These are phyloP conservation scores for Phytophthora nicotianae DNA, from an alignment of 352 stramenopile genomes.

Conservation along the genomic window DNA sequence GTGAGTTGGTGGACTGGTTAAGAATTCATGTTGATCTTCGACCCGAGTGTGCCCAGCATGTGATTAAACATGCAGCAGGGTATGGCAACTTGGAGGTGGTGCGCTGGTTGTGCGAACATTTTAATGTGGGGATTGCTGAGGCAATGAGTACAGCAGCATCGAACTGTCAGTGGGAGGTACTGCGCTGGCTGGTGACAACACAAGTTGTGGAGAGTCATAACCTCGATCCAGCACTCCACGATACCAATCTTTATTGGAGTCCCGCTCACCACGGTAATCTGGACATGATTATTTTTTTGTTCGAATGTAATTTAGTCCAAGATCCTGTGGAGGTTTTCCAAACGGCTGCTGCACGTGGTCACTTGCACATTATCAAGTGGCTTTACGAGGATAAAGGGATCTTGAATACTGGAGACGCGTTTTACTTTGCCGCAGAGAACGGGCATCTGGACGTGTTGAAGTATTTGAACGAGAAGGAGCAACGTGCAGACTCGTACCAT, in stretches of 20 bases:
- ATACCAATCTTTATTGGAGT: not conserved
- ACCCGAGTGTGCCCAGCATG: conserved; percentile 5
- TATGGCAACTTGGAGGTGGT: conserved; percentile 6
- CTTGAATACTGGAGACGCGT: not conserved
- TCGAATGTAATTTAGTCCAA: not conserved
- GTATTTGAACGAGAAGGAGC: conserved; percentile 3
- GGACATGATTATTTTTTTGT: conserved; percentile 4
- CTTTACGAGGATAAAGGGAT: conserved; percentile 1
- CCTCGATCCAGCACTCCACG: not conserved
- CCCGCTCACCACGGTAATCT: not conserved
- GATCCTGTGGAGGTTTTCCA: not conserved
- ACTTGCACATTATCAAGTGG: conserved; percentile 9
- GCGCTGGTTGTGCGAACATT: not conserved
- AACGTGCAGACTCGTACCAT: too few relatives aligned
- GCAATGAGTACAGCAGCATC: not conserved
- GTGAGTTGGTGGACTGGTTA: conserved; percentile 25
- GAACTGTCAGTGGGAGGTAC: not conserved
- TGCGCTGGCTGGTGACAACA: conserved; percentile 1
- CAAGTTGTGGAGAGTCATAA: not conserved
- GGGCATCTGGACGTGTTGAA: conserved; percentile 6
- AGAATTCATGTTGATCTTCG: conserved; percentile 4
- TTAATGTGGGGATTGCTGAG: not conserved
- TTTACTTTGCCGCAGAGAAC: not conserved
- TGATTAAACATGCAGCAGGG: not conserved
- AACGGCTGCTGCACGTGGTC: not conserved